Evolutionary conservation across 2,329 filamentous ascomycete species (phyloP).

Genomic region (Ophiostoma australiae): DNA sequence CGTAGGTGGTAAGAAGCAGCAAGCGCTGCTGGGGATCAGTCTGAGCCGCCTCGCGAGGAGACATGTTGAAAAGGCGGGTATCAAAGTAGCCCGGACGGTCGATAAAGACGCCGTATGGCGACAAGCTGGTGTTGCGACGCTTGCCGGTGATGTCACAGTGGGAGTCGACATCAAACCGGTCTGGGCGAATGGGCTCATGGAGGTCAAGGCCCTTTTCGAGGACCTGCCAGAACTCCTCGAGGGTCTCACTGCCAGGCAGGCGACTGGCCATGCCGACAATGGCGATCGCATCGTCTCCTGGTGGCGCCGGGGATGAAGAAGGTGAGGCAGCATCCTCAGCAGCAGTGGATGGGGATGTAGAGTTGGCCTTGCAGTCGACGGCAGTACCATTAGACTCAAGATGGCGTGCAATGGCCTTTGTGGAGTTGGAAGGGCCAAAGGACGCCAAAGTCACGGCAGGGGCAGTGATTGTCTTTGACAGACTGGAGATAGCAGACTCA

Average conservation of each 20-base stretch:
- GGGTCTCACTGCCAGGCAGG: slow-evolving; percentile 67
- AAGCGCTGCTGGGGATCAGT: slow-evolving; percentile 78
- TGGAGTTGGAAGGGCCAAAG: slow-evolving; percentile 47
- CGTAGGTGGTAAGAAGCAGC: slow-evolving; percentile 70
- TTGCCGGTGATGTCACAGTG: slow-evolving; percentile 69
- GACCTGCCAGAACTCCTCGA: slow-evolving; percentile 70
- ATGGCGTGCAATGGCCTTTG: slow-evolving; percentile 42
- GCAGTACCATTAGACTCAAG: slow-evolving; percentile 35
- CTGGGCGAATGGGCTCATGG: slow-evolving; percentile 60
- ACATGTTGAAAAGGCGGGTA: slow-evolving; percentile 79
- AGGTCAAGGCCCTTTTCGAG: slow-evolving; percentile 71
- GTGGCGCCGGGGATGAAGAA: neutral
- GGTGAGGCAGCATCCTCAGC: slow-evolving; percentile 56
- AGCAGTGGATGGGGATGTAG: slow-evolving; percentile 44
- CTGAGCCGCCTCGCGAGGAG: slow-evolving; percentile 68
- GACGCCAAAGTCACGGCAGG: slow-evolving; percentile 44
- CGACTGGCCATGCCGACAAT: slow-evolving; percentile 79
- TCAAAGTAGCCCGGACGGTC: slow-evolving; percentile 74
- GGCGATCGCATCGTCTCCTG: slow-evolving; percentile 39
- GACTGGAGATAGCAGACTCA: slow-evolving; percentile 43
- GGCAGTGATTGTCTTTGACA: slow-evolving; percentile 39
- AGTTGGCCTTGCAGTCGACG: slow-evolving; percentile 30
- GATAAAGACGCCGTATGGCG: slow-evolving; percentile 70
- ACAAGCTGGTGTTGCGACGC: slow-evolving; percentile 69
- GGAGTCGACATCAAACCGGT: slow-evolving; percentile 68